phyloP scores from a whole-genome alignment of 805 yeast genomes.

The Kluyveromyces nonfermentans region DNA sequence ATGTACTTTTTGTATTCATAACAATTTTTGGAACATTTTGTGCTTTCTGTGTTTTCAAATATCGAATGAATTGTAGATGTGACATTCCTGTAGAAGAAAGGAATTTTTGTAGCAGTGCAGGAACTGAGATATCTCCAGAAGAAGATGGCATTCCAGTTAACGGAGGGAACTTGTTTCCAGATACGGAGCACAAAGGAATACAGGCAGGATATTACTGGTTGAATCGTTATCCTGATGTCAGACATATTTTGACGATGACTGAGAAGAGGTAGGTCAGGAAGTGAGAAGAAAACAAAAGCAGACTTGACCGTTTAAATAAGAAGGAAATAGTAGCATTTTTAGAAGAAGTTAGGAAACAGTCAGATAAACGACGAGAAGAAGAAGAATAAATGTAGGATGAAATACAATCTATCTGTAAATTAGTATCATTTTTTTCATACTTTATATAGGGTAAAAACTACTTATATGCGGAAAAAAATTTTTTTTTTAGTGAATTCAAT shows the following conservation, averaged over 20 bases:
- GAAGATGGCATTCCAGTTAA: not conserved
- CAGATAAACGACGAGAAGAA: too few species aligned
- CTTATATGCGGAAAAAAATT: too few species aligned
- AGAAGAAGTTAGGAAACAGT: too few species aligned
- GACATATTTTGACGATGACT: not conserved
- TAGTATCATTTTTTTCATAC: not conserved
- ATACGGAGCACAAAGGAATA: not conserved
- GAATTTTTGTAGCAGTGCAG: not conserved
- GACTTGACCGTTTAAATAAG: constrained; percentile 1
- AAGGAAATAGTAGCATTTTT: too few species aligned
- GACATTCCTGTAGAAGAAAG: not conserved
- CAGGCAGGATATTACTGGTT: not conserved
- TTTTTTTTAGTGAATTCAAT: not conserved
- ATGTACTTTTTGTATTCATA: not conserved
- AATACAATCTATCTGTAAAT: too few species aligned
- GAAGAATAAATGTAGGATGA: too few species aligned
- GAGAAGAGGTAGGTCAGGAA: not conserved
- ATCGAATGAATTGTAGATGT: not conserved
- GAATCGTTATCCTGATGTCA: not conserved
- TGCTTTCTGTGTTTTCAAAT: not conserved
- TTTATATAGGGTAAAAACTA: not conserved
- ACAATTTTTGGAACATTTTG: not conserved
- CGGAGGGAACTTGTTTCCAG: constrained; percentile 3
- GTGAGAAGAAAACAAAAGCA: too few species aligned
- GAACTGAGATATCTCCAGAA: constrained; percentile 1